Evolutionary conservation across 1,284 basidiomycete genomes (phyloP).

Genomic region (Coniferiporia sulphurascens): DNA sequence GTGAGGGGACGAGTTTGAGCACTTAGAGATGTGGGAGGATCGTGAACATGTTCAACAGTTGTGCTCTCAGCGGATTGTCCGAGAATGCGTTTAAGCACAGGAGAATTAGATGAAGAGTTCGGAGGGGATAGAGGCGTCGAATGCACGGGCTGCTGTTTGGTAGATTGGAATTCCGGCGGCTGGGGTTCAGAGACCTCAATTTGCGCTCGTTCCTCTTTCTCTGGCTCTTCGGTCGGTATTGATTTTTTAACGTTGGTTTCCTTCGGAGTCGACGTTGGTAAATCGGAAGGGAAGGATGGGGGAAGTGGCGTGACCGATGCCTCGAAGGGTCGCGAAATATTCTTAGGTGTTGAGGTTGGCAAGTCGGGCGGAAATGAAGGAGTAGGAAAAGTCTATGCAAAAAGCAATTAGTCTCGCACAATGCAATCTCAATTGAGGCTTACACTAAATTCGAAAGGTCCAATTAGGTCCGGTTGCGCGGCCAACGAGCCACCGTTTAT

Average conservation of each 20-base stretch:
- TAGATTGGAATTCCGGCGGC: neutral
- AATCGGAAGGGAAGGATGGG: slow-evolving; percentile 34
- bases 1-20: slow-evolving; percentile 8
- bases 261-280: slow-evolving; percentile 34
- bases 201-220: neutral
- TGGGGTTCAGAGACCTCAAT: neutral
- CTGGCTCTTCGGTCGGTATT: neutral
- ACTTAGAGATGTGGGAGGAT: neutral
- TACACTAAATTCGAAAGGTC: neutral
- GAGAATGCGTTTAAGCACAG: neutral
- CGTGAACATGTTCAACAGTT: neutral
- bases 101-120: slow-evolving; percentile 5
- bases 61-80: too few species aligned
- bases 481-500: too few species aligned
- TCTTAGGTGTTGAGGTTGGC: slow-evolving; percentile 34
- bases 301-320: slow-evolving; percentile 29
- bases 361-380: slow-evolving; percentile 37
- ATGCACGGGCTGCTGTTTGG: neutral
- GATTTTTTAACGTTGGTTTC: neutral
- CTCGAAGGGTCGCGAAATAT: neutral
- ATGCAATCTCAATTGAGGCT: neutral
- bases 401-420: too few species aligned
- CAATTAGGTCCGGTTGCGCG: neutral
- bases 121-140: slow-evolving; percentile 11
- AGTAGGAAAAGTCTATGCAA: slow-evolving; percentile 26